Conservation (phyloP, 129 eudicot genomes). For the Arctium lappa region DNA sequence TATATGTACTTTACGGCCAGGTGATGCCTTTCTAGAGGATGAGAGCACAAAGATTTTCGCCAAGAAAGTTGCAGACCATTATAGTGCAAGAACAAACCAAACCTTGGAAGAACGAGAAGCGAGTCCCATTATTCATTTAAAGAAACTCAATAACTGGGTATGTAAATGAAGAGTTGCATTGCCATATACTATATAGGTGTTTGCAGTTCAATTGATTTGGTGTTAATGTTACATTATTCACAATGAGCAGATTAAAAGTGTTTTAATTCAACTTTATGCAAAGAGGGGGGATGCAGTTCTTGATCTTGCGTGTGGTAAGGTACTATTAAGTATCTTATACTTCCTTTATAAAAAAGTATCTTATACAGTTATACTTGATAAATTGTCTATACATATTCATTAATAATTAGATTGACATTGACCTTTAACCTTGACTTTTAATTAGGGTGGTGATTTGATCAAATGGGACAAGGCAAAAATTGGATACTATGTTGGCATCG, state of each 20-base stretch:
- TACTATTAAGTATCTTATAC: slow-evolving; percentile 26
- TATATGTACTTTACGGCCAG: slow-evolving; percentile 29
- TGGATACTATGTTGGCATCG: slow-evolving; percentile 95
- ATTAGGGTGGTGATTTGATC: slow-evolving; percentile 94
- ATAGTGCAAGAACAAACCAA: slow-evolving; percentile 95
- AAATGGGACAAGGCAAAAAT: slow-evolving; percentile 99
- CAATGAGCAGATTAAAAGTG: slow-evolving; percentile 82
- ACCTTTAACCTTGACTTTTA: slow-evolving; percentile 10
- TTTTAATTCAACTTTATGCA: slow-evolving; percentile 85
- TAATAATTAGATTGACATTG: neutral
- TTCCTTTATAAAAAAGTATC: neutral
- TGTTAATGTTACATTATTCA: neutral
- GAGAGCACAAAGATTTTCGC: slow-evolving; percentile 72
- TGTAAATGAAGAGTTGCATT: neutral
- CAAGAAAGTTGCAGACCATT: slow-evolving; percentile 94
- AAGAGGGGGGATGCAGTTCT: slow-evolving; percentile 84
- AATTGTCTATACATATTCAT: neutral
- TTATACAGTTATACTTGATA: neutral
- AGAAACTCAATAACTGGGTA: slow-evolving; percentile 98
- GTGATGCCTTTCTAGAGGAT: slow-evolving; percentile 74
- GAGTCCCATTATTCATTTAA: slow-evolving; percentile 91
- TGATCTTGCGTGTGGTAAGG: slow-evolving; percentile 99
- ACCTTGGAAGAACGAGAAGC: slow-evolving; percentile 98
- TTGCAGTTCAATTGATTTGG: neutral
- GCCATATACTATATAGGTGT: neutral